These are phyloP conservation scores for Aspergillus eucalypticola DNA, from an alignment of 2,329 filamentous ascomycete species.

Conservation along the genomic window DNA sequence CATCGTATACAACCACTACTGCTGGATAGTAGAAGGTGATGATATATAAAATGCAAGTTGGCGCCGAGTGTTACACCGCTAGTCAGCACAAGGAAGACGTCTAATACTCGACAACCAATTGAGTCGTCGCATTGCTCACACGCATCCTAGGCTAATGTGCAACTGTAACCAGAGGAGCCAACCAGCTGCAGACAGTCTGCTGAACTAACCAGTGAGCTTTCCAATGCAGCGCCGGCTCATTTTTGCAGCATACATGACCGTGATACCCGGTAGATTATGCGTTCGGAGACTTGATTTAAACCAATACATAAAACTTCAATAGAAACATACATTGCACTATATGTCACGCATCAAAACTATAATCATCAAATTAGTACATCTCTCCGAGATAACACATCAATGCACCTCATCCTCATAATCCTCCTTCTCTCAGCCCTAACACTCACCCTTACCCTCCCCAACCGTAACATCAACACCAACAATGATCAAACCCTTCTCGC, in stretches of 20 bases:
- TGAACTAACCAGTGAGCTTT: neutral
- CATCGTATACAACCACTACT: too few relatives aligned
- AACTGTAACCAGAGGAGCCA: neutral
- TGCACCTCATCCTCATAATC: slow-evolving; percentile 10
- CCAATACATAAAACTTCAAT: too few relatives aligned
- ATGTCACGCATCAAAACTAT: too few relatives aligned
- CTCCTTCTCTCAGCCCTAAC: slow-evolving; percentile 14
- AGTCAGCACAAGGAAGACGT: neutral
- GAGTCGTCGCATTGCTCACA: neutral
- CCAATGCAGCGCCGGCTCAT: neutral
- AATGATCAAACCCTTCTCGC: slow-evolving; percentile 7
- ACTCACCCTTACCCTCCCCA: slow-evolving; percentile 10
- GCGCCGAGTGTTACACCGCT: neutral
- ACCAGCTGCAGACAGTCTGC: neutral
- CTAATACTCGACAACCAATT: neutral
- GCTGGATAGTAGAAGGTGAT: neutral
- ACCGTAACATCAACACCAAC: neutral
- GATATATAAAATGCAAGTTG: neutral
- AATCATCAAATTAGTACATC: too few relatives aligned
- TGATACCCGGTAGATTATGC: too few relatives aligned
- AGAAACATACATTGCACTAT: too few relatives aligned
- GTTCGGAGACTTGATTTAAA: too few relatives aligned
- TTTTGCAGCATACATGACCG: neutral
- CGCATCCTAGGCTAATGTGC: neutral
- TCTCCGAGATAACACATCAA: neutral